A percentile compares a stretch with the other conserved stretches of the same genome.
Evolutionary conservation across 2,329 filamentous ascomycete species (phyloP).

Genomic region (Grosmannia huntii): DNA sequence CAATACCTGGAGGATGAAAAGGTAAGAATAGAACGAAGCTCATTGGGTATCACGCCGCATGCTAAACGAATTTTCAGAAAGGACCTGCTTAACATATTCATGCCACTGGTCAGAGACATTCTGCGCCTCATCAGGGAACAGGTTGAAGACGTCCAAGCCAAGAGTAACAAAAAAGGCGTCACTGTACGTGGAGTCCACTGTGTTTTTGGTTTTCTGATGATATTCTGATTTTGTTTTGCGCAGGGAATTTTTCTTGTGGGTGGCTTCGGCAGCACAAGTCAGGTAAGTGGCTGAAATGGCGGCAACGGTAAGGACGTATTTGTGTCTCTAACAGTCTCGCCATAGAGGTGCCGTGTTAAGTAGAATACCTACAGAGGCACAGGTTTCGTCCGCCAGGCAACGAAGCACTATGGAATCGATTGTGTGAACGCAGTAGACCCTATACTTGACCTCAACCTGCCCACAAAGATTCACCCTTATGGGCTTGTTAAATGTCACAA

Average conservation of each 20-base stretch:
- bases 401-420: background rate
- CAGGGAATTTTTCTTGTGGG: slow-evolving; percentile 24
- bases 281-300: background rate
- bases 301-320: background rate
- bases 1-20: slow-evolving; percentile 8
- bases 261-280: slow-evolving; percentile 22
- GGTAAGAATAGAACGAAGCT: slow-evolving; percentile 2
- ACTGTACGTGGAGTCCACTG: background rate
- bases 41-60: too few species aligned
- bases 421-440: background rate
- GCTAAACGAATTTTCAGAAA: background rate
- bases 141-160: slow-evolving; percentile 1
- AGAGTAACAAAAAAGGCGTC: background rate
- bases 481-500: background rate
- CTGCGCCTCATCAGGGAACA: slow-evolving; percentile 10
- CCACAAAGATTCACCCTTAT: background rate
- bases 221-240: background rate
- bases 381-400: background rate
- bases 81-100: background rate
- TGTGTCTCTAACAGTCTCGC: background rate
- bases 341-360: background rate
- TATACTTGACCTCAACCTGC: background rate
- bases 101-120: slow-evolving; percentile 9
- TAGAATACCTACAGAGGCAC: background rate
- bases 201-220: background rate